Base-by-base conservation (phyloP, 2,329 filamentous ascomycete species). In the Aspergillus sp. region DNA sequence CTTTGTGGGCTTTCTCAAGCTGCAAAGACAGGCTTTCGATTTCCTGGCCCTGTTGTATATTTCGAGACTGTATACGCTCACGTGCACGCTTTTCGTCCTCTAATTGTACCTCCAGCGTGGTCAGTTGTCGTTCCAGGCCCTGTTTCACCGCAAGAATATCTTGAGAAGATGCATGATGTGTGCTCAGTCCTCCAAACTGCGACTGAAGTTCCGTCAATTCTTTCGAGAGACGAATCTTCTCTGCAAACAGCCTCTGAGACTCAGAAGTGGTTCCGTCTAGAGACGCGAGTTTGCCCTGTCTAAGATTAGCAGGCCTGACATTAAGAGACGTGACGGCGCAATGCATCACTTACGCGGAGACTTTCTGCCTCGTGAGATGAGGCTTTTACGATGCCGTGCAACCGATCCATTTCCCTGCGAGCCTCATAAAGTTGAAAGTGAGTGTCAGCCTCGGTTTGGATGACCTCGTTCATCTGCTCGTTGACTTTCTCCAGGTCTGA, bases 41-140 rank as follows among this genome's bases (percentile, higher is more conserved):
- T 41, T 73, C 66, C 38, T 70, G 66, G 62, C 44, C 58, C 51
- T 56, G 60, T 53, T 71, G 59, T 55, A 64, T 47, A 39, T 54
- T 54, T 49, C 61, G 61, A 10, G 53, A 45, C 69, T 72, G 55
- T 67, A 76, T 77, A 44, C 82, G 79, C 54, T 83, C 79, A 6
- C 78, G 73, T 3, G 81, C 77, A n/a, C 82, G 79, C 64, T 82
- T 91, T 62, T 93, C 87, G 54, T 86, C 87, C 53, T 90, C 87
- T 2, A 95, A 75, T 57, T 94, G 86, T 39, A 88, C 82, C 64
- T 94, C 86, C 2, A 90, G 67, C 1, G 83, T 81, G 59, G 78
- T 83, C 29, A 95, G 66, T 66, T 93, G 86, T 41, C 86, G 82
- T 61, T 93, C 83, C 9, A 96, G 69, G 2, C 84, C 77, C 41